A percentile compares a stretch with the other conserved stretches of the same genome.
Conservation (phyloP, 1,139 yeast species). For the Candida sanyaensis region DNA sequence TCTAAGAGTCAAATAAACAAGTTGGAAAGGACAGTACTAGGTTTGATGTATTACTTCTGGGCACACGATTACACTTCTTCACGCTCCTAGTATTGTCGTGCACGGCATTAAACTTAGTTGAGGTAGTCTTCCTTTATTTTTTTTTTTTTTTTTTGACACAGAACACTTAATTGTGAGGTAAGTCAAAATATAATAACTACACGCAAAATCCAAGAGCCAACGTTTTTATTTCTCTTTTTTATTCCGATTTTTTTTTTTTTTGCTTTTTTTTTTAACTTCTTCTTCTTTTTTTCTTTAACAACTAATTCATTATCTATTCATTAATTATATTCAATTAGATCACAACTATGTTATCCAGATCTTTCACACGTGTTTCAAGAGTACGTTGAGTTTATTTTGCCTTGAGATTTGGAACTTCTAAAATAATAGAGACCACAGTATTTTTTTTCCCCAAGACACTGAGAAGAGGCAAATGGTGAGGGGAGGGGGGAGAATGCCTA, state of each 20-base stretch:
- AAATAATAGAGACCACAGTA: not conserved
- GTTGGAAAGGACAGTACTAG: too few species aligned
- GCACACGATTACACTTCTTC: too few species aligned
- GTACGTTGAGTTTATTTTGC: conserved; percentile 46
- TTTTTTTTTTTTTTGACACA: not conserved
- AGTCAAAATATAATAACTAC: not conserved
- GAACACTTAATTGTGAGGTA: not conserved
- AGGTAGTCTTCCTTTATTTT: not conserved
- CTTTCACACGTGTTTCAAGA: conserved; percentile 46
- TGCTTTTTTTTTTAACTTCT: not conserved
- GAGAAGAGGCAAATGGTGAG: not conserved
- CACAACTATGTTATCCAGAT: conserved; percentile 38
- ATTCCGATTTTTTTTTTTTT: not conserved
- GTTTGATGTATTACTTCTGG: too few species aligned
- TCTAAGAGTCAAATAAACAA: too few species aligned
- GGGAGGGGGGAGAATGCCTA: not conserved
- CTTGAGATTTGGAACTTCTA: not conserved
- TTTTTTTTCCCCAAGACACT: not conserved
- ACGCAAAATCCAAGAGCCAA: not conserved
- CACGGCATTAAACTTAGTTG: not conserved
- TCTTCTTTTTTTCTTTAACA: not conserved
- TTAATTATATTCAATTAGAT: conserved; percentile 2
- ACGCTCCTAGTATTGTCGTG: not conserved
- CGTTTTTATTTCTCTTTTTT: conserved; percentile 1
- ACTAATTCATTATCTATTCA: not conserved